Base-by-base conservation (phyloP, 768 basidiomycete genomes). In the Myochromella boudieri region DNA sequence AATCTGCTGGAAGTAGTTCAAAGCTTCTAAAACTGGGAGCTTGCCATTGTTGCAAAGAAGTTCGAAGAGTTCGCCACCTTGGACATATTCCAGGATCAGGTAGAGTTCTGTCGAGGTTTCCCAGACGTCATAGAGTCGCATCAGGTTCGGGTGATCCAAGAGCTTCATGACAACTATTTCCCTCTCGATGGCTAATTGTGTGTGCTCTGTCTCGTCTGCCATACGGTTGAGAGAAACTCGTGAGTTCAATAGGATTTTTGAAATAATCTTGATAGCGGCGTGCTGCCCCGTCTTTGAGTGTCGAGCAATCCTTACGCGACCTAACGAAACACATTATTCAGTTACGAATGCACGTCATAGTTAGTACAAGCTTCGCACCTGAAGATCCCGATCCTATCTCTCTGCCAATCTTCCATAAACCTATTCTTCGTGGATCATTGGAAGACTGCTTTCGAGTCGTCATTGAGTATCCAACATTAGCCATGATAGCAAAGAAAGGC, bases 141-240 rank as follows among this genome's bases (percentile, higher is more conserved):
- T 82, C 54, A 98, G 83, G 64, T 95, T 94, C 2, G 94, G 94
- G 61, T 98, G 93, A 53, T 95, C 86, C 55, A 97, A 86, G 52
- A 97, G 82, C 66, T 97, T 98, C 94, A 98, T 95, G 60, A 97
- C 85, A 50, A 95, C 91, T 42, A 97, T 95, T 68, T 98, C 95
- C 51, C 93, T 81, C 65, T 95, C 90, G 51, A 97, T 83, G 38
- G 85, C 82, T 48, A 90, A 80, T 51, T 85, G 77, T 50, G 80
- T 81, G 56, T 85, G 87, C 58, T 92, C 90, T 10, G 85, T 77
- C 51, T 87, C 81, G 46, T 86, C 85, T 11, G 77, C 83, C 10
- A 86, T 78, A 39, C 81, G 80, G 39, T 80, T 75, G 49, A 91
- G 72, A 18, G 86, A 87, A 53, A 80, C 75, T 29, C 80, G 76